Evolutionary conservation across 768 basidiomycete genomes (phyloP), one percentile per base, ranked within the genome.

Genomic region (Mycena galopus): DNA sequence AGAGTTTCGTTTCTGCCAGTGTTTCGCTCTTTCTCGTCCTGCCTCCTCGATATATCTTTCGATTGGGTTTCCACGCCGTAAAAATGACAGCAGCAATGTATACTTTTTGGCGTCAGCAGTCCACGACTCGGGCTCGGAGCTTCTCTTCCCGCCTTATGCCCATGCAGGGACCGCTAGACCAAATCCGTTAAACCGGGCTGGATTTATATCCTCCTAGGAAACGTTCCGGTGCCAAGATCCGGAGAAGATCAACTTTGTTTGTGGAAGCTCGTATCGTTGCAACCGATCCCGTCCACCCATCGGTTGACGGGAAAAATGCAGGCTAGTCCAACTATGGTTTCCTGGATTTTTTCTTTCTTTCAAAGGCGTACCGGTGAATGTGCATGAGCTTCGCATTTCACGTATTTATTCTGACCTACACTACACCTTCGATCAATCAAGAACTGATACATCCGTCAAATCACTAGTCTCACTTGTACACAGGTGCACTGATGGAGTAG

Each of bases 391-490:
- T 60, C 58, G 35, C 58, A 60, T 60, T 39, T 39, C 58, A 60
- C 42, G 42, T 42, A 60, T 60, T 60, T 60, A 60, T 60, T 60
- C 37, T 60, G 58, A 60, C 58, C 58, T 60, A 60, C 58, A 60
- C 58, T 42, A 27, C n/a, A 60, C 23, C 23, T 60, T 42, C 25
- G 58, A 60, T 60, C 27, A n/a, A 39, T 60, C 58, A 37, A 42
- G 58, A 39, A 60, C 58, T 42, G 42, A 42, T 60, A 60, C 37
- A 60, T 60, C 58, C 37, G 33, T 58, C 57, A n/a, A 58, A n/a
- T n/a, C n/a, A n/a, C n/a, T n/a, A n/a, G n/a, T n/a, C n/a, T n/a
- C n/a, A n/a, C n/a, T n/a, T n/a, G n/a, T n/a, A n/a, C n/a, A n/a
- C n/a, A n/a, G n/a, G n/a, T n/a, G n/a, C n/a, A n/a, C n/a, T n/a